Evolutionary conservation across 2,329 filamentous ascomycete genomes (phyloP).

Genomic region (Penicillium sp.): DNA sequence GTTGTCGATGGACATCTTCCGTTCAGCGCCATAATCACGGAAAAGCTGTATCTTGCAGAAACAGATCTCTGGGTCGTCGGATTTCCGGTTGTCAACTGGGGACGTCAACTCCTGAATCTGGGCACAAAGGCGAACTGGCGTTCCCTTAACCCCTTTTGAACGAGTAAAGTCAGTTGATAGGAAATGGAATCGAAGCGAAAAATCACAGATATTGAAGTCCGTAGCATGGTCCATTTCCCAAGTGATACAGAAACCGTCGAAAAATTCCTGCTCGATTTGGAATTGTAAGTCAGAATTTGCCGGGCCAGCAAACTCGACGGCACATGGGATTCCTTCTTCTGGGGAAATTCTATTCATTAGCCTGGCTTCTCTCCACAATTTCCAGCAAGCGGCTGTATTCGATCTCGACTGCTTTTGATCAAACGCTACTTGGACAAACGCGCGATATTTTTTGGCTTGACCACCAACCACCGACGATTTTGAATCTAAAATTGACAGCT

Average conservation of each 20-base stretch:
- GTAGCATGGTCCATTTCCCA: conserved; percentile 71
- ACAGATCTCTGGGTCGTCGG: conserved; percentile 64
- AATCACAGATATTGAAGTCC: conserved; percentile 68
- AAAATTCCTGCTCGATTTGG: conserved; percentile 67
- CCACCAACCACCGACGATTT: conserved; percentile 57
- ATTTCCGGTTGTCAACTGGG: conserved; percentile 25
- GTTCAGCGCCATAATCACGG: conserved; percentile 86
- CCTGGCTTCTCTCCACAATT: conserved; percentile 87
- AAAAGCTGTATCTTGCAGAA: conserved; percentile 96
- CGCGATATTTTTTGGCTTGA: conserved; percentile 71
- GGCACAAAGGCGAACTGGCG: conserved; percentile 83
- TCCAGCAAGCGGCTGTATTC: conserved; percentile 78
- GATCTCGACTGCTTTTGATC: conserved; percentile 88
- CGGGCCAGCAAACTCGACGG: conserved; percentile 81
- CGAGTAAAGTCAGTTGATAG: conserved; percentile 95
- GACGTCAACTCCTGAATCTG: conserved; percentile 68
- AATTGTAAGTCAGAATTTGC: conserved; percentile 59
- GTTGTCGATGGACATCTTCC: conserved; percentile 88
- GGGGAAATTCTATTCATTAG: conserved; percentile 90
- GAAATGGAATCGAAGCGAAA: conserved; percentile 95
- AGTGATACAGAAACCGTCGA: conserved; percentile 85
- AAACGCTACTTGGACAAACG: conserved; percentile 86
- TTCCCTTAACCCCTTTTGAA: conserved; percentile 96
- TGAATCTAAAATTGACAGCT: conserved; percentile 74
- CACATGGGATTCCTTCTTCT: conserved; percentile 81